phyloP scores from a whole-genome alignment of 1,139 yeast genomes.

The Kurtzmaniella quercitrusa region DNA sequence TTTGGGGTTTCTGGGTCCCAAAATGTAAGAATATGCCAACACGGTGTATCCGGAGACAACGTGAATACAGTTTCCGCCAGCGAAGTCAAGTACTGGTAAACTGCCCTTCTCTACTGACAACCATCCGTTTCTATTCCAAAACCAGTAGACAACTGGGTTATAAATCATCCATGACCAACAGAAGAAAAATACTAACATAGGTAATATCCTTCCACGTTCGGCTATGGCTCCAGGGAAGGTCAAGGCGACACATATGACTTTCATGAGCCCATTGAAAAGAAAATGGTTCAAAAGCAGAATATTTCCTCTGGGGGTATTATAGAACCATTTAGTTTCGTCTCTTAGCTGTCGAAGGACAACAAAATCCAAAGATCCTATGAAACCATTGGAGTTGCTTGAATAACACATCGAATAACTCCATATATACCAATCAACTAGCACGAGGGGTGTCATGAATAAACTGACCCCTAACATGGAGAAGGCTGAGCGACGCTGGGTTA shows the following conservation, averaged over 20 bases:
- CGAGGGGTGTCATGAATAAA: constrained; percentile 35
- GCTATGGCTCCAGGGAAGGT: constrained; percentile 57
- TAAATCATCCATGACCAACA: constrained; percentile 57
- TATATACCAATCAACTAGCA: constrained; percentile 53
- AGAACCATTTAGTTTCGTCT: constrained; percentile 19
- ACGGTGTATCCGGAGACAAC: constrained; percentile 58
- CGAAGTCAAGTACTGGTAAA: constrained; percentile 55
- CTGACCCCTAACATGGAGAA: constrained; percentile 53
- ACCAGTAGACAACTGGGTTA: constrained; percentile 64
- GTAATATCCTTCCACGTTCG: constrained; percentile 54
- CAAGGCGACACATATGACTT: constrained; percentile 48
- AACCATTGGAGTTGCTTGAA: constrained; percentile 36
- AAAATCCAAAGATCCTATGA: constrained; percentile 45
- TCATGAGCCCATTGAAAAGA: constrained; percentile 49
- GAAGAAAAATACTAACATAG: constrained; percentile 50
- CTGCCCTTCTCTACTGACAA: constrained; percentile 34
- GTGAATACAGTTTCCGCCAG: constrained; percentile 66
- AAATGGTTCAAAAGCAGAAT: constrained; percentile 41
- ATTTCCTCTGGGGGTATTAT: constrained; percentile 35
- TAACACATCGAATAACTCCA: constrained; percentile 57
- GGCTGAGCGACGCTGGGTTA: constrained; percentile 54
- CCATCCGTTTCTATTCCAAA: constrained; percentile 63
- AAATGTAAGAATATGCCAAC: constrained; percentile 53
- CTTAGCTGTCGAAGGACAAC: constrained; percentile 38
- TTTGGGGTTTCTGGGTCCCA: constrained; percentile 51